These are phyloP conservation scores for Lentinula detonsa DNA, from an alignment of 768 basidiomycete species.

Conservation along the genomic window DNA sequence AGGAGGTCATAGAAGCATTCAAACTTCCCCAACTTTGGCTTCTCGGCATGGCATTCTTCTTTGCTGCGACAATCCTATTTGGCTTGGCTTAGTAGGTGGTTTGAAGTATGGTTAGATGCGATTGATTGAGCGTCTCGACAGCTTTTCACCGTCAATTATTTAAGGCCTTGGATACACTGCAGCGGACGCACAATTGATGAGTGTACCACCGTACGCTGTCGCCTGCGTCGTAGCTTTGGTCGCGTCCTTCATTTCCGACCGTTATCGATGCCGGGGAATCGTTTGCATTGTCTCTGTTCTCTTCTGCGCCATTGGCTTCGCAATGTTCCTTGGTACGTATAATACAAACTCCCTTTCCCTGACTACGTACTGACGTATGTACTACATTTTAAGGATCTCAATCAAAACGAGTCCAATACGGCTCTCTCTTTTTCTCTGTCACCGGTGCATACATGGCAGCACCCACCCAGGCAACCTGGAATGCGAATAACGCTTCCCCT, in stretches of 20 bases:
- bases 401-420: slow-evolving; percentile 39
- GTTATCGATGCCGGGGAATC: slow-evolving; percentile 19
- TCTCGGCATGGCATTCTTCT: neutral
- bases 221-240: slow-evolving; percentile 34
- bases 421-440: slow-evolving; percentile 49
- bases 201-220: slow-evolving; percentile 48
- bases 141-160: slow-evolving; percentile 73
- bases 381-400: slow-evolving; percentile 22
- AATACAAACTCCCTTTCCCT: neutral
- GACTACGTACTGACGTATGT: too few relatives aligned
- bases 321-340: slow-evolving; percentile 28
- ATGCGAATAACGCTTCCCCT: slow-evolving; percentile 56
- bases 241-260: slow-evolving; percentile 18
- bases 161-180: slow-evolving; percentile 51
- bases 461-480: slow-evolving; percentile 52
- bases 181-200: slow-evolving; percentile 53
- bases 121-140: slow-evolving; percentile 12
- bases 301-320: slow-evolving; percentile 28
- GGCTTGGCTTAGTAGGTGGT: slow-evolving; percentile 39
- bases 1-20: neutral
- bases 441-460: slow-evolving; percentile 45
- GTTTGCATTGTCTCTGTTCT: slow-evolving; percentile 24
- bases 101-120: neutral
- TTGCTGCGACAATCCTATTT: slow-evolving; percentile 25
- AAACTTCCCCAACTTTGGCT: neutral